phyloP scores from a whole-genome alignment of 345 rosid species.

The Moricandia moricandioides region DNA sequence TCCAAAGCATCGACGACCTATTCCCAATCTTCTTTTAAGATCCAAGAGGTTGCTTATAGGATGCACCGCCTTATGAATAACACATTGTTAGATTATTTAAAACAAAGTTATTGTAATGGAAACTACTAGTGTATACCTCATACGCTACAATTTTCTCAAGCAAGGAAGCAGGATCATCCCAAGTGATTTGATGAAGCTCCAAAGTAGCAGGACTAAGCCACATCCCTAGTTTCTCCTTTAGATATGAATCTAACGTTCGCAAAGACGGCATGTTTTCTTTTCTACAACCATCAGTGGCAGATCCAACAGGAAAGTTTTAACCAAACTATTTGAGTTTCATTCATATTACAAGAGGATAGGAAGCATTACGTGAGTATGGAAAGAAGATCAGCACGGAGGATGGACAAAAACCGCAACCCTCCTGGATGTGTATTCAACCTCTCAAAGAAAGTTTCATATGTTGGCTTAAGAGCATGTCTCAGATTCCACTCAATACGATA shows the following conservation, averaged over 20 bases:
- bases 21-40: background rate
- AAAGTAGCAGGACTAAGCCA: conserved; percentile 95
- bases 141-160: conserved; percentile 93
- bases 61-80: conserved; percentile 74
- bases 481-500: conserved; percentile 76
- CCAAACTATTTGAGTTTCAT: background rate
- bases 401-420: conserved; percentile 73
- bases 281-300: conserved; percentile 38
- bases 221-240: conserved; percentile 81
- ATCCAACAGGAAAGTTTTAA: background rate
- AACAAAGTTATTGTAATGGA: background rate
- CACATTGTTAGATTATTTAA: background rate
- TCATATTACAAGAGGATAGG: conserved; percentile 1
- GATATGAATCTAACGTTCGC: conserved; percentile 67
- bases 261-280: conserved; percentile 66
- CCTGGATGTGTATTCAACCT: conserved; percentile 80
- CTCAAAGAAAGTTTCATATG: conserved; percentile 79
- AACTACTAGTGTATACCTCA: conserved; percentile 51
- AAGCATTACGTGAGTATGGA: conserved; percentile 63
- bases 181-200: conserved; percentile 92
- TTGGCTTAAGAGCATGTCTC: conserved; percentile 78
- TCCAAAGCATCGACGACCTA: conserved; percentile 68
- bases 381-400: conserved; percentile 80
- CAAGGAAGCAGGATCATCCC: conserved; percentile 91
- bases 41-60: conserved; percentile 46